Evolutionary conservation across 2,329 filamentous ascomycete species (phyloP).

Genomic region (Fusarium nematophilum): DNA sequence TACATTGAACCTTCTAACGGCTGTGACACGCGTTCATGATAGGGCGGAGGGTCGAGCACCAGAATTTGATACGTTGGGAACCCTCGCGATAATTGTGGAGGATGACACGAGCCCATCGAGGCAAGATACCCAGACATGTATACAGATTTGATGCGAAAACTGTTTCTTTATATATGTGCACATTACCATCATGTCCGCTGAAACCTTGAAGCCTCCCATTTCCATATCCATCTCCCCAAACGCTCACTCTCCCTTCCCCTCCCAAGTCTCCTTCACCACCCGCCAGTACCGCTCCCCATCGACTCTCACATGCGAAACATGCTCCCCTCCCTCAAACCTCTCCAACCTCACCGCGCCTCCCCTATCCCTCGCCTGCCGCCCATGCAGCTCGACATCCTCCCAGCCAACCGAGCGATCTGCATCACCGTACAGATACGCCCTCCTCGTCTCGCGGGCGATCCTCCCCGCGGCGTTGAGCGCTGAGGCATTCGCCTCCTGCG

Average conservation of each 20-base stretch:
- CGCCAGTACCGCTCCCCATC: constrained; percentile 64
- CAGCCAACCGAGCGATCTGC: constrained; percentile 60
- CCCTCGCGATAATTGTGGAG: too few relatives aligned
- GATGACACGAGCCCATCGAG: too few relatives aligned
- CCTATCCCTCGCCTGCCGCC: constrained; percentile 50
- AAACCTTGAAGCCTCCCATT: too few relatives aligned
- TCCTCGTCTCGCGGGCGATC: constrained; percentile 53
- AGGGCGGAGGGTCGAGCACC: neutral
- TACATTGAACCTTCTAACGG: constrained; percentile 4
- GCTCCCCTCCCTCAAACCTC: constrained; percentile 58
- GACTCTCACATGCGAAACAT: constrained; percentile 62
- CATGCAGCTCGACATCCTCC: constrained; percentile 61
- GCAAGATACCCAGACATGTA: constrained; percentile 11
- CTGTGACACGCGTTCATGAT: neutral
- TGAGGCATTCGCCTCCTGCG: constrained; percentile 49
- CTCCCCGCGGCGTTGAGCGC: constrained; percentile 51
- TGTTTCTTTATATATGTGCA: too few relatives aligned
- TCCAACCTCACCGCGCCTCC: constrained; percentile 59
- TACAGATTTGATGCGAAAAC: too few relatives aligned
- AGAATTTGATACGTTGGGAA: too few relatives aligned
- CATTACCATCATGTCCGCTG: too few relatives aligned
- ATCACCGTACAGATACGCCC: constrained; percentile 65
- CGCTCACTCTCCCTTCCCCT: constrained; percentile 32
- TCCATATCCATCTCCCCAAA: neutral
- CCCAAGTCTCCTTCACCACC: constrained; percentile 60